Evolutionary conservation across 257 asterid species (phyloP).

Genomic region (Solanum clarkiae): DNA sequence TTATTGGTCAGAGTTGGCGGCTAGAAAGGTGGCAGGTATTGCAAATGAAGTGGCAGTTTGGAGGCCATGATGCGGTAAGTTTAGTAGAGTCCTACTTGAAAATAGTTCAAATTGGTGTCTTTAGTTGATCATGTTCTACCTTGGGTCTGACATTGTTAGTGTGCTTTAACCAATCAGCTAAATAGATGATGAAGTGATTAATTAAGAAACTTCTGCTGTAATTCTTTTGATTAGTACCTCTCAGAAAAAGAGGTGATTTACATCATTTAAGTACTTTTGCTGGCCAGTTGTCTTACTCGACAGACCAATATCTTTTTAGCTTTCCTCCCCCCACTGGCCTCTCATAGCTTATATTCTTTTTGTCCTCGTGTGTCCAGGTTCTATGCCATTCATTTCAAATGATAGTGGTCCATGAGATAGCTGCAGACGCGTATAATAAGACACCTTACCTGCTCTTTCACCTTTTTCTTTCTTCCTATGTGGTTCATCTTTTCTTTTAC

Average conservation of each 20-base stretch:
- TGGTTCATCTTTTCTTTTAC: background rate
- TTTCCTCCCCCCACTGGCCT: background rate
- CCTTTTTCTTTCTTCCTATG: background rate
- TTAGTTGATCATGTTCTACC: background rate
- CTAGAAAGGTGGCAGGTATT: constrained; percentile 58
- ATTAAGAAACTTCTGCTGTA: background rate
- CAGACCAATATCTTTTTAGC: background rate
- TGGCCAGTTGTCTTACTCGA: background rate
- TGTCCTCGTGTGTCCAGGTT: background rate
- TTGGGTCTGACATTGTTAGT: background rate
- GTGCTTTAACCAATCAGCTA: background rate
- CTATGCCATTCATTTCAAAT: background rate
- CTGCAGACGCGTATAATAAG: background rate
- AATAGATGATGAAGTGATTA: background rate
- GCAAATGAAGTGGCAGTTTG: constrained; percentile 51
- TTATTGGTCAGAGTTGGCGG: constrained; percentile 77
- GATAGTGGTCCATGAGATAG: background rate
- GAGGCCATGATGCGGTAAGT: constrained; percentile 43
- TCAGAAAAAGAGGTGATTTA: background rate
- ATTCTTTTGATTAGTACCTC: background rate
- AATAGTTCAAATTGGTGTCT: background rate
- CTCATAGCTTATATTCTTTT: too few species aligned
- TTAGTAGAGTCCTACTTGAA: background rate
- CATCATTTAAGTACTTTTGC: background rate
- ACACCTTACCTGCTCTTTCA: background rate